Conservation (phyloP, 805 yeast species). For the Lachancea kluyveri region DNA sequence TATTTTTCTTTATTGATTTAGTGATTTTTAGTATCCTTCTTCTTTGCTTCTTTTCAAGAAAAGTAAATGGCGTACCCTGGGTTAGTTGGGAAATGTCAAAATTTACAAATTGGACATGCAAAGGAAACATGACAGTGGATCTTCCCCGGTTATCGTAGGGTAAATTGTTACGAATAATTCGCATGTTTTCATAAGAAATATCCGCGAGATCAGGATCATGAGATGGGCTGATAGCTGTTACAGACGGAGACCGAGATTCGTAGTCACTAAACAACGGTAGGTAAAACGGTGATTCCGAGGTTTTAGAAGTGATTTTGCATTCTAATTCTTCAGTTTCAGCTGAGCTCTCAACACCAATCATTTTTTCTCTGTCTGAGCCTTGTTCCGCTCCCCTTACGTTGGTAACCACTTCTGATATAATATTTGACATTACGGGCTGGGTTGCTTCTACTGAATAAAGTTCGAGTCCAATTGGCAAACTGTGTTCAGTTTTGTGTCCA, state of each 20-base stretch:
- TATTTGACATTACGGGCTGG: background rate
- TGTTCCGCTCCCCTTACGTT: background rate
- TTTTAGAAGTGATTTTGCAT: background rate
- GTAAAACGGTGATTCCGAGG: background rate
- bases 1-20: background rate
- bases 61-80: background rate
- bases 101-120: slow-evolving; percentile 1
- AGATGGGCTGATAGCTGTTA: no score
- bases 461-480: background rate
- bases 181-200: no score
- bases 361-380: background rate
- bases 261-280: no score
- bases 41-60: background rate
- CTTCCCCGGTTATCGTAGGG: background rate
- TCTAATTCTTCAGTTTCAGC: no score
- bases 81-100: background rate
- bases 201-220: background rate
- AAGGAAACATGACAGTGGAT: background rate
- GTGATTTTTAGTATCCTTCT: background rate
- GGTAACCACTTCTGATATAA: background rate
- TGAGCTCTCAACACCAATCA: no score
- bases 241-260: no score
- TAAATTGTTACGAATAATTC: background rate
- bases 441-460: slow-evolving; percentile 1
- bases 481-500: no score